phyloP scores from a whole-genome alignment of 2,329 filamentous ascomycete species.

The Microsporum ferrugineum region DNA sequence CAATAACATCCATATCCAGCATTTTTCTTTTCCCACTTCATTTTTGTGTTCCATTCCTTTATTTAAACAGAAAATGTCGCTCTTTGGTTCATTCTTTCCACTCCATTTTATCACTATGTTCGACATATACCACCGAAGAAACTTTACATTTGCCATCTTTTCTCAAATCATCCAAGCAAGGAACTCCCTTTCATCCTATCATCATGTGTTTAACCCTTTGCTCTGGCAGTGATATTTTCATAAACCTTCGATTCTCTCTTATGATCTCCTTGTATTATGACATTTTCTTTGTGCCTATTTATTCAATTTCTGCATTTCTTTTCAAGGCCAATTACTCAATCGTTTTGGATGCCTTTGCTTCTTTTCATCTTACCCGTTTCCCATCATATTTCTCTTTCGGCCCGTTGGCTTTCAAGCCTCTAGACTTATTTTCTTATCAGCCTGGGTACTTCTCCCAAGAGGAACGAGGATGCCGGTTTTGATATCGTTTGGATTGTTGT shows the following conservation, averaged over 20 bases:
- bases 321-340: not conserved
- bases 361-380: not conserved
- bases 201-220: not conserved
- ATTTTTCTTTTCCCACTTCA: not conserved
- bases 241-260: not conserved
- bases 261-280: constrained; percentile 3
- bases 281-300: not conserved
- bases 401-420: too few species aligned
- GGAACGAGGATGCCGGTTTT: too few species aligned
- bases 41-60: not conserved
- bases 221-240: not conserved
- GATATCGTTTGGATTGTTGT: too few species aligned
- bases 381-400: not conserved
- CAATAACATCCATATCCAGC: not conserved
- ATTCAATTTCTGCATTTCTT: not conserved
- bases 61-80: not conserved
- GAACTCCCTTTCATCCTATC: not conserved
- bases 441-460: too few species aligned
- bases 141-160: not conserved
- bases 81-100: not conserved
- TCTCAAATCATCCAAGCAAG: not conserved
- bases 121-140: not conserved
- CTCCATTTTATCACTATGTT: not conserved
- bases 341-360: not conserved
- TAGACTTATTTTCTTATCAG: too few species aligned